A percentile compares a stretch with the other conserved stretches of the same genome.
Evolutionary conservation across 139 green algal species (phyloP).

Genomic region (Diplosphaera chodatii): DNA sequence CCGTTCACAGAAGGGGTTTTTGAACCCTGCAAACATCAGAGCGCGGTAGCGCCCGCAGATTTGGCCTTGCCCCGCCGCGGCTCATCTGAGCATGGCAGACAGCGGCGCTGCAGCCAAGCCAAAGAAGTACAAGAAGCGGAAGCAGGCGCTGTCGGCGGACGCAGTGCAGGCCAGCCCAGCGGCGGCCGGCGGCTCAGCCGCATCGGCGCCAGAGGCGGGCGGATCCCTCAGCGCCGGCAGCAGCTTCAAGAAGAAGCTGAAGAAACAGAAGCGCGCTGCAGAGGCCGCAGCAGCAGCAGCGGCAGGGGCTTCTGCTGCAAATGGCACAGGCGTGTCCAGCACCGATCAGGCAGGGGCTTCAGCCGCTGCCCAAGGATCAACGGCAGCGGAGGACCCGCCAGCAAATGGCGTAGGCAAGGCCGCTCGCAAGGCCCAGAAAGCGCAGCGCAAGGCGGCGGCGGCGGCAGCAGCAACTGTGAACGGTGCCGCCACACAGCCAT

Average conservation of each 20-base stretch:
- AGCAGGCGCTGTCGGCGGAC: neutral
- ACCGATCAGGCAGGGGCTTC: no score
- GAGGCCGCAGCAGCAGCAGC: neutral
- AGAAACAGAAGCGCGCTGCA: conserved; percentile 1
- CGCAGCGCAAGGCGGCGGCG: conserved; percentile 1
- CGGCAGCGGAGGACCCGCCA: no score
- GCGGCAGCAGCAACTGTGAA: no score
- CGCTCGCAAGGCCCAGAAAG: conserved; percentile 4
- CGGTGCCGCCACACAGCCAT: no score
- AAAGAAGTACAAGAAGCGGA: conserved; percentile 14
- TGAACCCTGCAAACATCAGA: no score
- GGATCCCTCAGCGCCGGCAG: neutral
- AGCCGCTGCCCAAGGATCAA: neutral
- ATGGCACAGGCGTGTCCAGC: neutral
- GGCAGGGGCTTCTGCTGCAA: neutral
- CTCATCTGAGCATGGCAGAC: neutral
- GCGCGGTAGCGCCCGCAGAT: no score
- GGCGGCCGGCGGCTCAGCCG: neutral
- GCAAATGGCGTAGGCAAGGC: neutral
- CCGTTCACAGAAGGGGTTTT: no score
- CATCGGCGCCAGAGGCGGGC: neutral
- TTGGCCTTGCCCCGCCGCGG: neutral
- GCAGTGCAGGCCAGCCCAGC: neutral
- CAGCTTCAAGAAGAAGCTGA: conserved; percentile 15
- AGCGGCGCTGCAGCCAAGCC: neutral